Evolutionary conservation across 225 moss, liverwort and hornwort genomes (phyloP), one percentile per base, ranked within the genome.

Genomic region (Anthoceros angustus): DNA sequence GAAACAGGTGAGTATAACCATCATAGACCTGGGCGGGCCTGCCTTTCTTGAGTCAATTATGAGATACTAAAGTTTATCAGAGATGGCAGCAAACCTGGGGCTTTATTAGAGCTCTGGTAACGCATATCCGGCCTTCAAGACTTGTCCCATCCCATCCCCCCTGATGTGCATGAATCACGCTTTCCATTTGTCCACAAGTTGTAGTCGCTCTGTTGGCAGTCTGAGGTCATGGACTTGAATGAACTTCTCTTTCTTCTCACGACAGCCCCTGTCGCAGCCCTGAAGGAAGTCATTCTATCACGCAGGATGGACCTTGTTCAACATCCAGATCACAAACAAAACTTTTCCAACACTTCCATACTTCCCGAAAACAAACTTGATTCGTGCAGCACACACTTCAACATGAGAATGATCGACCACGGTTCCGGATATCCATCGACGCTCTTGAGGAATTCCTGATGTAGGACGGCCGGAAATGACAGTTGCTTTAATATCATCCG

Each of bases 381-480:
- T 74, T 25, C 83, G 71, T 41, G 77, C 62, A 2, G 66, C 75
- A 67, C 64, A 83, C 7, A 73, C 26, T 0, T 40, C 61, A 39
- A 65, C 42, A 10, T 69, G 72, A 65, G 40, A 67, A 43, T 80
- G 83, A 69, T 80, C 80, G 43, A 83, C 39, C 32, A 78, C 66
- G 26, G 65, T 67, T 63, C 75, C 40, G 5, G 73, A 77, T 46
- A 80, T 68, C 83, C 83, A 80, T 20, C 75, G 73, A 4, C 77
- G 73, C 42, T 16, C 23, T 69, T 79, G 77, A 10, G 61, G 1
- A 2, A 69, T 63, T 7, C 68, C 70, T 32, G 32, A 1, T 4
- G 32, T 32, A 4, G 32, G 32, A 32, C 32, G 32, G 32, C 32
- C 32, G 7, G 18, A 8, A 15, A 55, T 55, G 7, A 18, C 55